Conservation (phyloP, 371 early-diverging fungal genomes). For the Mortierella sp. region DNA sequence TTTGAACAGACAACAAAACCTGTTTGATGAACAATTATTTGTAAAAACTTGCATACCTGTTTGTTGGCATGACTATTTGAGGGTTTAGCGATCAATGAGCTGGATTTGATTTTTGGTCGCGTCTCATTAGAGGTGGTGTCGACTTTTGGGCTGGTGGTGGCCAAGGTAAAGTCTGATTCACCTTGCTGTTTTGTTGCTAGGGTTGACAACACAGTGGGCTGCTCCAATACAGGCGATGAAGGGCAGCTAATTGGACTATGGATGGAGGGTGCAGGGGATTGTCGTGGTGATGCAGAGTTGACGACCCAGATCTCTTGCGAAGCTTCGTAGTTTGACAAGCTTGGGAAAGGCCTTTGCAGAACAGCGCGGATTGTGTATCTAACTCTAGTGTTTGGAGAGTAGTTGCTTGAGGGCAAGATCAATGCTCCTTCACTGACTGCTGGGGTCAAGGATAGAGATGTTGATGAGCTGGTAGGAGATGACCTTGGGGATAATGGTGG, state of each 20-base stretch:
- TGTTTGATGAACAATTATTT: not conserved
- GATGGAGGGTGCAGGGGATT: not conserved
- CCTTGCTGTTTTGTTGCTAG: not conserved
- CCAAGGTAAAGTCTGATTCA: not conserved
- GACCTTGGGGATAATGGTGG: constrained; percentile 10
- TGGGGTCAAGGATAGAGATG: not conserved
- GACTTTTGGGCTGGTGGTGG: no score
- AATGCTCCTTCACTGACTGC: not conserved
- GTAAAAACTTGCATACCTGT: constrained; percentile 14
- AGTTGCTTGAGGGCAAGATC: constrained; percentile 27
- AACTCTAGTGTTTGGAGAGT: constrained; percentile 16
- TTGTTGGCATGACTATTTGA: constrained; percentile 7
- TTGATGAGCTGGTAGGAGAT: not conserved
- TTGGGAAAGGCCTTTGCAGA: constrained; percentile 39
- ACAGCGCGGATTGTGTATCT: constrained; percentile 43
- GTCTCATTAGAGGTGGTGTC: no score
- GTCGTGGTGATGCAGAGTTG: constrained; percentile 15
- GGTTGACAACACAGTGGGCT: not conserved
- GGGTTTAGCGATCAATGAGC: constrained; percentile 4
- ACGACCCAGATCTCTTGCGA: constrained; percentile 50
- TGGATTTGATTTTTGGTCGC: not conserved
- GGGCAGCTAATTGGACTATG: not conserved
- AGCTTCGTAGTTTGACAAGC: constrained; percentile 42
- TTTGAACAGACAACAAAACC: not conserved
- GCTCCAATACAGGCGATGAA: not conserved